Conservation (phyloP, 2,329 filamentous ascomycete genomes). For the Hypoxylon sp. region DNA sequence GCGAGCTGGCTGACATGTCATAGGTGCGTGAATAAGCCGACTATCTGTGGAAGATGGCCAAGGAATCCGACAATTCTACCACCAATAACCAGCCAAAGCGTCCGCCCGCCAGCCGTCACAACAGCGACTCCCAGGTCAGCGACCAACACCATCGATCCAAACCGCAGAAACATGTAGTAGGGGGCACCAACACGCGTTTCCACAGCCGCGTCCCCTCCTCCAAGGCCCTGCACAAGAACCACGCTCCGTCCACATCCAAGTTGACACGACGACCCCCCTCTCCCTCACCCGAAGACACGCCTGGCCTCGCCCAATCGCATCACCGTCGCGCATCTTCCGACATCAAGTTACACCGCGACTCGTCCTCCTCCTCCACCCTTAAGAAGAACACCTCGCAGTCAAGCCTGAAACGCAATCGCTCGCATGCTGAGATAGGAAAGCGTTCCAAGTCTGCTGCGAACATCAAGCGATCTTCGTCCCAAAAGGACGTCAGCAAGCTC, state of each 20-base stretch:
- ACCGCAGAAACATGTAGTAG: constrained; percentile 55
- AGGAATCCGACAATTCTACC: constrained; percentile 57
- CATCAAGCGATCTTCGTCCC: constrained; percentile 62
- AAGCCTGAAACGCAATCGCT: constrained; percentile 65
- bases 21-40: constrained; percentile 32
- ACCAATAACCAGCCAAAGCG: constrained; percentile 63
- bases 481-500: constrained; percentile 56
- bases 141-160: constrained; percentile 47
- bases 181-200: constrained; percentile 51
- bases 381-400: constrained; percentile 64
- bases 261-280: constrained; percentile 55
- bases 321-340: constrained; percentile 62
- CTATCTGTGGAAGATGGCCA: constrained; percentile 47
- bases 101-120: constrained; percentile 49
- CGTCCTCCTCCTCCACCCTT: constrained; percentile 54
- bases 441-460: constrained; percentile 59
- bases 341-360: constrained; percentile 56
- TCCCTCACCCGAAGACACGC: constrained; percentile 52
- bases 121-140: constrained; percentile 50
- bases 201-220: constrained; percentile 62
- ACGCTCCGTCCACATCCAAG: constrained; percentile 48
- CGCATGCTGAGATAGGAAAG: constrained; percentile 63
- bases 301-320: constrained; percentile 48
- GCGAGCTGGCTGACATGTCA: constrained; percentile 27
- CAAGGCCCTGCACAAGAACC: constrained; percentile 59